Percentiles rank a stretch among this genome's conserved stretches.
These are phyloP conservation scores for Sordariomycetes sp. DNA, from an alignment of 2,329 filamentous ascomycete genomes.

Conservation along the genomic window DNA sequence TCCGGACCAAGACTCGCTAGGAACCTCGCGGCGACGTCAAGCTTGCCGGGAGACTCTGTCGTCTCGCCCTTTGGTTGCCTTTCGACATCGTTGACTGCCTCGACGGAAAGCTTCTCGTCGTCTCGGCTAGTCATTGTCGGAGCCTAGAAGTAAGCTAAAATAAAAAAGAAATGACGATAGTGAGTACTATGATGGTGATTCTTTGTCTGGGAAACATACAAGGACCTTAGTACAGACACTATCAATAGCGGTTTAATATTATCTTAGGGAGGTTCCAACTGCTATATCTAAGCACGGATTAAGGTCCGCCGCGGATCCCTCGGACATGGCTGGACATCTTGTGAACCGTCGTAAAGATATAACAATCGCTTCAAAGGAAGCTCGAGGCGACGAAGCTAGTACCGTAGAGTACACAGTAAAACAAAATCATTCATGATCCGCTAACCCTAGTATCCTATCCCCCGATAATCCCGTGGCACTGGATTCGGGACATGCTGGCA, in stretches of 20 bases:
- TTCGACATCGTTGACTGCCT: neutral
- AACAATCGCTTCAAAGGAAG: neutral
- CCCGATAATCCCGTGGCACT: neutral
- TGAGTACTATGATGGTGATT: too few species aligned
- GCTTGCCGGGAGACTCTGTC: neutral
- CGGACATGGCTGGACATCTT: neutral
- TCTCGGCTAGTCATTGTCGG: neutral
- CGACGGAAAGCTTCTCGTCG: neutral
- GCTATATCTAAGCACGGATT: too few species aligned
- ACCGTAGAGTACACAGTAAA: neutral
- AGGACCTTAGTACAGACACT: too few species aligned
- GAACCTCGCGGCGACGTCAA: neutral
- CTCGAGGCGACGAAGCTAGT: neutral
- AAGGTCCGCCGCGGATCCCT: too few species aligned
- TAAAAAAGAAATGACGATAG: too few species aligned
- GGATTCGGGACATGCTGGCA: too few species aligned
- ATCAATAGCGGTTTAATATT: too few species aligned
- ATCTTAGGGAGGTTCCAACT: too few species aligned
- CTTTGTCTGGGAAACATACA: too few species aligned
- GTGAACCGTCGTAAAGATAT: neutral
- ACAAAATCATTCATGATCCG: neutral
- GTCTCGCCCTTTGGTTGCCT: neutral
- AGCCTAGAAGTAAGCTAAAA: too few species aligned
- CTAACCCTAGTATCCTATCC: neutral
- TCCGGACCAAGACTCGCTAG: neutral